Conservation (phyloP, 2,329 filamentous ascomycete species). For the Cercospora zeae-maydis region DNA sequence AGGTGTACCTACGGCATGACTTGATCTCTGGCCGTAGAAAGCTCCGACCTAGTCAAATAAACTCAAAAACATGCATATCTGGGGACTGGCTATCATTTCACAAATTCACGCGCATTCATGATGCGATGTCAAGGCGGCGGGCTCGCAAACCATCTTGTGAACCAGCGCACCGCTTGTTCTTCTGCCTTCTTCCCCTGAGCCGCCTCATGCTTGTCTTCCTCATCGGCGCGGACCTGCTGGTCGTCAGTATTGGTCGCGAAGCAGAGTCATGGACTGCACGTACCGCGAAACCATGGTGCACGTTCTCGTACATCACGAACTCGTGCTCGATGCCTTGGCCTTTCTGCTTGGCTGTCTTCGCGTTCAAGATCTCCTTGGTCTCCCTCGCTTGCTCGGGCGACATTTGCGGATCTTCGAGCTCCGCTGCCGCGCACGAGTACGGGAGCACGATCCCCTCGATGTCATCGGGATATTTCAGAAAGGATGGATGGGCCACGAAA, state of each 20-base stretch:
- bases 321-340: constrained; percentile 37
- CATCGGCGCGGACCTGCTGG: constrained; percentile 30
- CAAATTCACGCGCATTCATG: neutral
- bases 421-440: constrained; percentile 36
- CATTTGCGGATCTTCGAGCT: constrained; percentile 33
- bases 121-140: neutral
- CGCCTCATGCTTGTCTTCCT: constrained; percentile 34
- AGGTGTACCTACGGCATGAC: neutral
- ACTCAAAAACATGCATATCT: neutral
- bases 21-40: neutral
- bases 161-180: constrained; percentile 40
- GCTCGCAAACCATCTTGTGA: constrained; percentile 35
- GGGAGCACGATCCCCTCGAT: constrained; percentile 36
- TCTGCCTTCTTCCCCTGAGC: constrained; percentile 38
- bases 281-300: constrained; percentile 39
- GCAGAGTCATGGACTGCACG: neutral
- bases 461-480: constrained; percentile 35
- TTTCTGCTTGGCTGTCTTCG: constrained; percentile 36
- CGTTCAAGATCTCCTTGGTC: constrained; percentile 34
- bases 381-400: constrained; percentile 33
- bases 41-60: neutral
- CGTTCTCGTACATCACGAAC: constrained; percentile 38
- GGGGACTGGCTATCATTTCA: neutral
- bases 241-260: neutral
- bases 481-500: constrained; percentile 38